Percentiles rank a stretch among this genome's conserved stretches.
Evolutionary conservation across 2,329 filamentous ascomycete genomes (phyloP).

Genomic region (Phyllosticta ampelicida): DNA sequence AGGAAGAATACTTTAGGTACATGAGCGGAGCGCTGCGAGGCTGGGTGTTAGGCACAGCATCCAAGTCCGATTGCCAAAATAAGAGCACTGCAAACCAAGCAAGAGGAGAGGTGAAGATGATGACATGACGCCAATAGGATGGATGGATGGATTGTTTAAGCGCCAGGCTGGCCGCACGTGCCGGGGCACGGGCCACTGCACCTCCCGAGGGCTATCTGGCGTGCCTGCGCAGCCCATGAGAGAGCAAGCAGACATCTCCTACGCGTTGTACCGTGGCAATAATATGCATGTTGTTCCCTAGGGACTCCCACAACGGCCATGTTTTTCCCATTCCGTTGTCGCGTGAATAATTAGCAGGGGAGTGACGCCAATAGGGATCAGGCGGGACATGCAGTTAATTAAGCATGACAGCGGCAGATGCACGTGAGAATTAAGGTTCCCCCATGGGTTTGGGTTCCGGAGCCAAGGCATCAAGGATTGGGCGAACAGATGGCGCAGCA

Average conservation of each 20-base stretch:
- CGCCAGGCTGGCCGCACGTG: no score
- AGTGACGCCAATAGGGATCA: background rate
- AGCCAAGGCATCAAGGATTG: background rate
- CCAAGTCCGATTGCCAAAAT: background rate
- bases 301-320: no score
- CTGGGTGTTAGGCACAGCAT: background rate
- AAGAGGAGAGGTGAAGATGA: background rate
- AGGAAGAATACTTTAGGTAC: slow-evolving; percentile 28
- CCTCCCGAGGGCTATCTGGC: no score
- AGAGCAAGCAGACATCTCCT: no score
- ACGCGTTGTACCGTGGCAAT: no score
- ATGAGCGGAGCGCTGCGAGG: background rate
- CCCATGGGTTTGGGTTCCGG: background rate
- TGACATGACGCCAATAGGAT: background rate
- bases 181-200: no score
- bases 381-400: background rate
- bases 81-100: background rate
- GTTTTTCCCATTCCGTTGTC: no score
- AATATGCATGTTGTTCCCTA: no score
- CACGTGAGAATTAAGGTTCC: background rate
- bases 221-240: no score
- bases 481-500: background rate
- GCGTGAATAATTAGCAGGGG: no score
- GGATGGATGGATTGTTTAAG: no score
- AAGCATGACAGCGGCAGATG: background rate